phyloP scores from a whole-genome alignment of 2,329 filamentous ascomycete genomes.

The Penicillium nordicum region DNA sequence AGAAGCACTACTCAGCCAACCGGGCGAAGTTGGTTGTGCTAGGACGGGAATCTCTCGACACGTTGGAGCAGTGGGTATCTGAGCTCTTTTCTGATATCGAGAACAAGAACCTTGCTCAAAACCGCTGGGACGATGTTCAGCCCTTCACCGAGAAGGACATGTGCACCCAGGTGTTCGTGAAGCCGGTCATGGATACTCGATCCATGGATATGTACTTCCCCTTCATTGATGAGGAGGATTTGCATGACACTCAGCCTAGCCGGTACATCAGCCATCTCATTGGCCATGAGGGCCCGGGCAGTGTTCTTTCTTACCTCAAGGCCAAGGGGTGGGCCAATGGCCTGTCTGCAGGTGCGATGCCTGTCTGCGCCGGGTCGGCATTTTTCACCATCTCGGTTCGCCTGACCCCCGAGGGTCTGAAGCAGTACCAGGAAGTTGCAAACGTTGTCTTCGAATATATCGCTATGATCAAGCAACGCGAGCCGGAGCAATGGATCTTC shows the following conservation, averaged over 20 bases:
- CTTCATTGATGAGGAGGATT: constrained; percentile 75
- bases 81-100: constrained; percentile 77
- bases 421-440: constrained; percentile 75
- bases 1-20: constrained; percentile 87
- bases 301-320: constrained; percentile 86
- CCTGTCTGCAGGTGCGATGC: constrained; percentile 71
- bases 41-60: constrained; percentile 75
- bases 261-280: constrained; percentile 85
- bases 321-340: constrained; percentile 85
- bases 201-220: constrained; percentile 78
- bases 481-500: constrained; percentile 89
- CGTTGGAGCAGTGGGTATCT: constrained; percentile 76
- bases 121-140: constrained; percentile 63
- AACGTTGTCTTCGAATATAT: constrained; percentile 91
- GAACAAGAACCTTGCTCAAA: constrained; percentile 73
- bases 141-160: constrained; percentile 61
- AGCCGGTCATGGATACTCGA: constrained; percentile 84
- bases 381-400: constrained; percentile 77
- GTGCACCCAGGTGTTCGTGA: constrained; percentile 73
- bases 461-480: constrained; percentile 72
- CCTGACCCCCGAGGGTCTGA: constrained; percentile 79
- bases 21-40: constrained; percentile 88
- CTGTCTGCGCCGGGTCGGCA: constrained; percentile 74
- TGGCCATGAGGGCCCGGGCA: constrained; percentile 88
- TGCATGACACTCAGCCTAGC: constrained; percentile 77